Evolutionary conservation across 495 filamentous ascomycete species (phyloP), one percentile per base, ranked within the genome.

Genomic region (Xanthoparmelia taractica): DNA sequence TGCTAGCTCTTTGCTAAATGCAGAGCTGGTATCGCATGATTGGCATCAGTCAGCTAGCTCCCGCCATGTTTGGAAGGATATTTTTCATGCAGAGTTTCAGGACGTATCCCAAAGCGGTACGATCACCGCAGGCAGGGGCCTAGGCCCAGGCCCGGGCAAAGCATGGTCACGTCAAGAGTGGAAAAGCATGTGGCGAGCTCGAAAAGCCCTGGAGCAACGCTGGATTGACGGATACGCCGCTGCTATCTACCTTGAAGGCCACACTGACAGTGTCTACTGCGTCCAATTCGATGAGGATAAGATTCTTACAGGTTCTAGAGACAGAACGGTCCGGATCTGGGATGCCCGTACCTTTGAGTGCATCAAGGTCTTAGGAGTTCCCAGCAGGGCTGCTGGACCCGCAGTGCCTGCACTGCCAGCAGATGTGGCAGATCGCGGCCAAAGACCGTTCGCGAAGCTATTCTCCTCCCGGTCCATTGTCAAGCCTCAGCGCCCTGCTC

Each of bases 211-310:
- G 34, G 86, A 92, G 60, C 76, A 80, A 57, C 85, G 87, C 56
- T 98, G 94, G 94, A 84, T 83, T 65, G 74, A 85, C 48, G 88
- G 89, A 64, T 82, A 85, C 59, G 88, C 89, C 31, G 87, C 85
- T 48, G 86, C 90, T 0, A 87, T 95, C 59, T 96, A 96, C 72
- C 78, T 97, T 23, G 88, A 93, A 69, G 94, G 95, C 1, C 94
- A 98, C 69, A 83, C 83, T 15, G 94, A 97, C 73, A 96, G 90
- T 66, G 92, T 98, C 31, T 98, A 98, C 75, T 97, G 94, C 73
- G 85, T 93, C 45, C 94, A 97, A 72, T 98, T 97, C 76, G 94
- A 98, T 72, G 92, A 97, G 72, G 76, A 87, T 68, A 98, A 97
- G 72, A 94, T 97, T 67, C 91, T 98, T 61, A 97, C 95, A 18